Evolutionary conservation across 2,329 filamentous ascomycete genomes (phyloP), one percentile per base, ranked within the genome.

Genomic region (Aspergillus phoenicis): DNA sequence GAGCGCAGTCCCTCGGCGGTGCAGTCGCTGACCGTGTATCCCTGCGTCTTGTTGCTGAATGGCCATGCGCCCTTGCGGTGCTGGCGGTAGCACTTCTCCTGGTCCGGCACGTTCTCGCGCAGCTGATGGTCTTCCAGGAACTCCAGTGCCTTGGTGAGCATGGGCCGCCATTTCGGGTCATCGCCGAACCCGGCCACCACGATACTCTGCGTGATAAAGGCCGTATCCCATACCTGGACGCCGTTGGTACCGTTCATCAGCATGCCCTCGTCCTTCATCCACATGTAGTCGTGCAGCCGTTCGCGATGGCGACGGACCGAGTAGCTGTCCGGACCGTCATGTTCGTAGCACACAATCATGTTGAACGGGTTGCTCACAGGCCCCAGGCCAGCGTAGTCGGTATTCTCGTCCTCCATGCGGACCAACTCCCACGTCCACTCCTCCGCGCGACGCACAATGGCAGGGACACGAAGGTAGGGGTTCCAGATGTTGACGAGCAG

Each of bases 211-310:
- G 97, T 91, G 17, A 89, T 80, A 72, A 98, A 98, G 0, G 93
- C 85, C 0, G 95, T 99, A 73, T 99, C 95, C 95, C 95, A 99
- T 65, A 88, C 90, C 76, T 99, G 95, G 1, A 98, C 93, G n/a
- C 95, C 95, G 68, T 99, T 98, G 8, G 95, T 99, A 39, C 95
- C 95, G 69, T 97, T 97, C 77, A 89, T 89, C 52, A 98, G 83
- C 91, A 99, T 92, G 5, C 95, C 95, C 73, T 97, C 93, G 36
- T 88, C 77, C 65, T 96, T 97, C 53, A 99, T 83, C 93, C 95
- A 99, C 30, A 99, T 77, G 63, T 89, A 96, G 70, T 99, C 95
- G 47, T 91, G 84, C 11, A 97, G 77, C 3, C 92, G 87, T 69
- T 97, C 91, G 8, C 91, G 81, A 71, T 97, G 94, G 43, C 89